These are phyloP conservation scores for Blastomyces parvus DNA, from an alignment of 2,329 filamentous ascomycete species.

Conservation along the genomic window DNA sequence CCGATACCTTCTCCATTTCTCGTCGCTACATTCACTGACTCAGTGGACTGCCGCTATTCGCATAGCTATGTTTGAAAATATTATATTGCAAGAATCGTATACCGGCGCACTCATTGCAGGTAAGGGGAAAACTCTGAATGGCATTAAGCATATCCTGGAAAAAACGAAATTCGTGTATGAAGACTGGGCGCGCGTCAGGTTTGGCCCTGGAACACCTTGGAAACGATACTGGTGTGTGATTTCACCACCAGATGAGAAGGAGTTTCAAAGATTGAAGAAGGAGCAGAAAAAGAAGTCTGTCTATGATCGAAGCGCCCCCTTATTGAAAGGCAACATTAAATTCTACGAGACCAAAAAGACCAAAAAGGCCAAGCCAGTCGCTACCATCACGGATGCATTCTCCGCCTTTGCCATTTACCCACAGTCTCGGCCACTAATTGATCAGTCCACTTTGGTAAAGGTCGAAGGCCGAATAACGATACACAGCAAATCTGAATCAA, in stretches of 20 bases:
- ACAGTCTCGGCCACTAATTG: slow-evolving; percentile 84
- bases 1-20: slow-evolving; percentile 91
- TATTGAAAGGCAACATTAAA: slow-evolving; percentile 79
- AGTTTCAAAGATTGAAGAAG: slow-evolving; percentile 74
- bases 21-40: slow-evolving; percentile 80
- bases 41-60: slow-evolving; percentile 96
- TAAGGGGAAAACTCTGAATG: slow-evolving; percentile 81
- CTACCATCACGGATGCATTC: slow-evolving; percentile 81
- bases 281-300: slow-evolving; percentile 69
- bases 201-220: slow-evolving; percentile 94
- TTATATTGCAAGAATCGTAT: slow-evolving; percentile 89
- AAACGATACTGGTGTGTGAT: slow-evolving; percentile 95
- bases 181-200: slow-evolving; percentile 90
- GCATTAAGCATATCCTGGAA: slow-evolving; percentile 82
- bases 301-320: slow-evolving; percentile 64
- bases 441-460: slow-evolving; percentile 88
- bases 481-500: slow-evolving; percentile 59
- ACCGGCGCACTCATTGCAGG: slow-evolving; percentile 92
- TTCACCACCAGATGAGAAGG: slow-evolving; percentile 85
- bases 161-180: slow-evolving; percentile 66
- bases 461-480: slow-evolving; percentile 86
- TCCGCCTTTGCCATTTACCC: slow-evolving; percentile 94
- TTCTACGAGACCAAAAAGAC: slow-evolving; percentile 93
- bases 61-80: slow-evolving; percentile 87
- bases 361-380: slow-evolving; percentile 84